Conservation (phyloP, 345 rosid species). For the Brassica cretica region DNA sequence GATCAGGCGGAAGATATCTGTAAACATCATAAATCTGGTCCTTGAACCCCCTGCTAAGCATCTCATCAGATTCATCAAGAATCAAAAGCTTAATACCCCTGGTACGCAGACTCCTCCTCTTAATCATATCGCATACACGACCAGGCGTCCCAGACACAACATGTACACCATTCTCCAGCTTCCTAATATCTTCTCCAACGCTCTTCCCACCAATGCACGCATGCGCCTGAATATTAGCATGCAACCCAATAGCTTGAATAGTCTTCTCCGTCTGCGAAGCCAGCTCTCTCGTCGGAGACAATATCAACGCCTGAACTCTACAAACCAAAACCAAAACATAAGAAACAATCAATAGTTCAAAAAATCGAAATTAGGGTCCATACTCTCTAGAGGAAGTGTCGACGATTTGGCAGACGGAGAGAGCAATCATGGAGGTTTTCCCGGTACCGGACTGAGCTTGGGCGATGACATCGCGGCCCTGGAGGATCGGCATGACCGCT, state of each 20-base stretch:
- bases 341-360: background rate
- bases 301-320: conserved; percentile 93
- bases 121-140: conserved; percentile 88
- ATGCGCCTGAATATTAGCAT: conserved; percentile 78
- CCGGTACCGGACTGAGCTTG: conserved; percentile 99
- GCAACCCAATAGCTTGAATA: conserved; percentile 70
- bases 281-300: conserved; percentile 94
- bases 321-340: conserved; percentile 12
- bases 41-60: conserved; percentile 91
- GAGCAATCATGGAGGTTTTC: conserved; percentile 95
- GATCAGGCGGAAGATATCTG: conserved; percentile 76
- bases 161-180: conserved; percentile 52
- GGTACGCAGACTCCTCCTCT: conserved; percentile 73
- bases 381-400: conserved; percentile 79
- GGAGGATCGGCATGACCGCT: conserved; percentile 88
- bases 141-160: conserved; percentile 99
- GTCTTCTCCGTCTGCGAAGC: conserved; percentile 90
- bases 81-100: conserved; percentile 46
- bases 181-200: conserved; percentile 95
- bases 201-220: conserved; percentile 95
- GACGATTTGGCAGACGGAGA: conserved; percentile 82
- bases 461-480: conserved; percentile 92
- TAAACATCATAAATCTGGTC: conserved; percentile 87
- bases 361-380: conserved; percentile 38
- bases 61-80: conserved; percentile 84